Evolutionary conservation across 352 stramenopile genomes (phyloP).

Genomic region (Pythium rishiriense): DNA sequence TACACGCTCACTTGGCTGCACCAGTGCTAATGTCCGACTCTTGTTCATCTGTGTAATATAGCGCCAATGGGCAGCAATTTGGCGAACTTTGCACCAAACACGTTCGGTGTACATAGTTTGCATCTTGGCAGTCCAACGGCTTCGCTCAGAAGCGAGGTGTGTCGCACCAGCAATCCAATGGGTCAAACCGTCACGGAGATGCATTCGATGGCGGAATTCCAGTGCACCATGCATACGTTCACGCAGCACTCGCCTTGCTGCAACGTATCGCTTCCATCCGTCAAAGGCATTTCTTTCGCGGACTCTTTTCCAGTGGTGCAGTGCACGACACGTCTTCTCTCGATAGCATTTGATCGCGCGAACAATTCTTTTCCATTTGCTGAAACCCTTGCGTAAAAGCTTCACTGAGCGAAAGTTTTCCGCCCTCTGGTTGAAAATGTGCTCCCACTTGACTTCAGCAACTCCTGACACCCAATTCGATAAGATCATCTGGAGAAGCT

Average conservation of each 20-base stretch:
- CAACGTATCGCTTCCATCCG: constrained; percentile 39
- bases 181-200: constrained; percentile 44
- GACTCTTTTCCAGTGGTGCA: constrained; percentile 60
- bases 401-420: constrained; percentile 31
- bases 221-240: constrained; percentile 48
- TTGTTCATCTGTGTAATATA: constrained; percentile 25
- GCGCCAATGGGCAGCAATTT: constrained; percentile 31
- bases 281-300: constrained; percentile 35
- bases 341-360: constrained; percentile 19
- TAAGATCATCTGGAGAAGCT: constrained; percentile 29
- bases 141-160: constrained; percentile 40
- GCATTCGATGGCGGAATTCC: constrained; percentile 47
- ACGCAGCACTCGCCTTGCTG: constrained; percentile 33
- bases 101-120: constrained; percentile 24
- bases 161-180: constrained; percentile 50
- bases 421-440: constrained; percentile 41
- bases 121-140: constrained; percentile 20
- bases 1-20: not conserved
- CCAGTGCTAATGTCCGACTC: not conserved
- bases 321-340: constrained; percentile 30
- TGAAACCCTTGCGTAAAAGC: constrained; percentile 35
- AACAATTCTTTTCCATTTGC: constrained; percentile 34
- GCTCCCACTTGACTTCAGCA: constrained; percentile 40
- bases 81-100: constrained; percentile 24
- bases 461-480: constrained; percentile 35